phyloP scores from a whole-genome alignment of 768 basidiomycete genomes.

The Pisolithus tinctorius region DNA sequence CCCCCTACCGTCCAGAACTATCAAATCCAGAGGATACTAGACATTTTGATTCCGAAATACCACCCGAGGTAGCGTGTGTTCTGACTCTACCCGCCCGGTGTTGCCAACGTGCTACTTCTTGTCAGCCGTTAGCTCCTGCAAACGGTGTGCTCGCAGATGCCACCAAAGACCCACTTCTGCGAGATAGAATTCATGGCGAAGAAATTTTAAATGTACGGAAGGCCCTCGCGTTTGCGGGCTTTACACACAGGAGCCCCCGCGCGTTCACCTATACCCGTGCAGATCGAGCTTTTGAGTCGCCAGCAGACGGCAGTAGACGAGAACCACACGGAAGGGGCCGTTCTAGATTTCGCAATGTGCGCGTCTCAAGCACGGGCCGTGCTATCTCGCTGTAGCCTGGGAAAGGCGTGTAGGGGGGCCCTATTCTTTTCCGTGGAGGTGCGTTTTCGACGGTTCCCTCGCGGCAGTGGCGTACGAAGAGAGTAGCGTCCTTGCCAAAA shows the following conservation, averaged over 20 bases:
- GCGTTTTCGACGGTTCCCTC: conserved; percentile 25
- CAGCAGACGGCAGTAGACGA: conserved; percentile 44
- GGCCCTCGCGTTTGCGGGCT: conserved; percentile 83
- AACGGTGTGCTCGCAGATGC: conserved; percentile 79
- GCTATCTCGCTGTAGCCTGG: conserved; percentile 73
- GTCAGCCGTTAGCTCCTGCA: conserved; percentile 82
- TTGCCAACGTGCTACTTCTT: conserved; percentile 26
- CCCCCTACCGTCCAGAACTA: conserved; percentile 88
- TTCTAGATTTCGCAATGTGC: conserved; percentile 53
- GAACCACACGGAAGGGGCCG: conserved; percentile 55
- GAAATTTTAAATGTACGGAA: conserved; percentile 88
- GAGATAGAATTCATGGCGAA: conserved; percentile 78
- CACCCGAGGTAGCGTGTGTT: conserved; percentile 62
- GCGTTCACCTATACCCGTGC: conserved; percentile 69
- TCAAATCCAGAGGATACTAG: conserved; percentile 78
- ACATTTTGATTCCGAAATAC: conserved; percentile 95
- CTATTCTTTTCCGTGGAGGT: conserved; percentile 10
- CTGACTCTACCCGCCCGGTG: conserved; percentile 15
- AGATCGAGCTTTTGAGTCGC: conserved; percentile 63
- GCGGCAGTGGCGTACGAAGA: conserved; percentile 23
- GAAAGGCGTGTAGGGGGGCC: conserved; percentile 24
- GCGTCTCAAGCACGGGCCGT: conserved; percentile 62
- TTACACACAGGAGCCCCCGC: conserved; percentile 86
- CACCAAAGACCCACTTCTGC: conserved; percentile 84
- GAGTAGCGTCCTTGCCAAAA: conserved; percentile 24